Conservation (phyloP, 345 rosid genomes). For the Hirschfeldia incana region DNA sequence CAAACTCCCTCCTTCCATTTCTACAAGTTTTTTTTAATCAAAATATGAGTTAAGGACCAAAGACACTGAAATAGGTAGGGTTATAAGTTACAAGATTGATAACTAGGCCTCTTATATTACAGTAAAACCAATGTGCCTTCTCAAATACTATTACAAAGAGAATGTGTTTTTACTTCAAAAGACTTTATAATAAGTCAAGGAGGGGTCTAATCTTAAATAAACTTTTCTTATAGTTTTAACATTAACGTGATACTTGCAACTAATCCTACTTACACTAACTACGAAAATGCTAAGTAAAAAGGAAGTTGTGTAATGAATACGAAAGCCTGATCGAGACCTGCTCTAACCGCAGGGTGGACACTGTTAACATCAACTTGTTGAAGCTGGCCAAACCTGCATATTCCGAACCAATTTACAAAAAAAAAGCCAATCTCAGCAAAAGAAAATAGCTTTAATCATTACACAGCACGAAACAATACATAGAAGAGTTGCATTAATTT, state of each 20-base stretch:
- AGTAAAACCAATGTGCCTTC: not conserved
- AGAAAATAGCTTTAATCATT: not conserved
- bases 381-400: constrained; percentile 88
- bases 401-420: not conserved
- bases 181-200: not conserved
- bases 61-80: not conserved
- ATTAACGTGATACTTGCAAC: not conserved
- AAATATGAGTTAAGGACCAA: constrained; percentile 8
- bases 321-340: constrained; percentile 12
- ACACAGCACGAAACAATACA: not conserved
- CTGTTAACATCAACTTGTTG: constrained; percentile 74
- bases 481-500: not conserved
- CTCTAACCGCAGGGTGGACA: constrained; percentile 78
- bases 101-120: not conserved
- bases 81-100: not conserved
- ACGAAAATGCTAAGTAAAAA: not conserved
- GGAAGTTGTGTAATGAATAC: not conserved
- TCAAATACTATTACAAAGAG: not conserved
- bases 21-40: constrained; percentile 36
- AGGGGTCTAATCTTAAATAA: not conserved
- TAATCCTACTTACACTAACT: not conserved
- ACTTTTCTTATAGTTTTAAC: not conserved
- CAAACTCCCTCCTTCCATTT: constrained; percentile 57
- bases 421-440: not conserved
- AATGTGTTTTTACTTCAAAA: not conserved